A percentile compares a stretch with the other conserved stretches of the same genome.
Evolutionary conservation across 176 grass and related monocot species (phyloP).

Genomic region (Themeda triandra): DNA sequence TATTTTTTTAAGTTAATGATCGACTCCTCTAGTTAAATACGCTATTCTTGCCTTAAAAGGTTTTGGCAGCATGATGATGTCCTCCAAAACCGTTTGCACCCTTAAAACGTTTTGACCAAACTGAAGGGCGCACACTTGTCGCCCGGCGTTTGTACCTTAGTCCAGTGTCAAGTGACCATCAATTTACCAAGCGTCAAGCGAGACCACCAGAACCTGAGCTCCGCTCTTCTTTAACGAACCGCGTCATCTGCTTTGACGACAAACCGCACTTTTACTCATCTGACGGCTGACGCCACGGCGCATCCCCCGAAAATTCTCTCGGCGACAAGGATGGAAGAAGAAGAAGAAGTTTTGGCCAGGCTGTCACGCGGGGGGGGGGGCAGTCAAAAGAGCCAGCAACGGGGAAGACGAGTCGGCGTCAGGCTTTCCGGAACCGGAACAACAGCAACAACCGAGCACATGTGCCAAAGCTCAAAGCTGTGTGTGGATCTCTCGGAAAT

Average conservation of each 20-base stretch:
- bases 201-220: too few species aligned
- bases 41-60: constrained; percentile 31
- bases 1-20: too few species aligned
- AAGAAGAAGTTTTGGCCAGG: too few species aligned
- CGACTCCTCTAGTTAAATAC: not conserved
- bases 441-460: not conserved
- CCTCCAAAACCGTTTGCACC: too few species aligned
- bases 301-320: not conserved
- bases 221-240: not conserved
- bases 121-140: too few species aligned
- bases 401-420: not conserved
- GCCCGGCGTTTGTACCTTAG: not conserved
- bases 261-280: not conserved
- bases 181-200: not conserved
- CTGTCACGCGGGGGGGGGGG: too few species aligned
- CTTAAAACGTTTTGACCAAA: too few species aligned
- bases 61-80: constrained; percentile 5
- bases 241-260: not conserved
- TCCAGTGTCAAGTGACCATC: not conserved
- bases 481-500: not conserved
- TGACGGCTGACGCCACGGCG: too few species aligned
- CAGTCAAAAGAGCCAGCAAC: constrained; percentile 17
- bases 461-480: not conserved
- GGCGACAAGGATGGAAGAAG: not conserved
- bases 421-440: not conserved